phyloP scores from a whole-genome alignment of 352 stramenopile species.

The Pythium aphanidermatum region DNA sequence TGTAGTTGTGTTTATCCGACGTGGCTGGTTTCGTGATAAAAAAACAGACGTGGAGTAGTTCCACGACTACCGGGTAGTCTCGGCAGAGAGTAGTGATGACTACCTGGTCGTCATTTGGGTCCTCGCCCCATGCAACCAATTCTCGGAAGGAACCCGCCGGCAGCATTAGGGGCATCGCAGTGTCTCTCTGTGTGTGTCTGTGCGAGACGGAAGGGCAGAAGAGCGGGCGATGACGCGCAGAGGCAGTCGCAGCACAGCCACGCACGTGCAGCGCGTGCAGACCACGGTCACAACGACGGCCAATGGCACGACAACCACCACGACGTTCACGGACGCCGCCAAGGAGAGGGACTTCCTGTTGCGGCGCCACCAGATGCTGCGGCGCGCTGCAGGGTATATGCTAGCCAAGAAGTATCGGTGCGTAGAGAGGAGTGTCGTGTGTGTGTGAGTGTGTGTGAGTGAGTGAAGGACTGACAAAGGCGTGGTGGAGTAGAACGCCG shows the following conservation, averaged over 20 bases:
- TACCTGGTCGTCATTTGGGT: slow-evolving; percentile 8
- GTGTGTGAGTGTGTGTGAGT: not conserved
- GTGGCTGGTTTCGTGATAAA: no score
- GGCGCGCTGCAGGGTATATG: slow-evolving; percentile 62
- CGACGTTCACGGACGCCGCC: slow-evolving; percentile 14
- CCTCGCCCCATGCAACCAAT: not conserved
- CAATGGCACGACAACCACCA: not conserved
- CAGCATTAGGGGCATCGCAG: not conserved
- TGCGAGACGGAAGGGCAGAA: not conserved
- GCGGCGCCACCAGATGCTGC: slow-evolving; percentile 53
- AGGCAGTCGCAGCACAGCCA: slow-evolving; percentile 36
- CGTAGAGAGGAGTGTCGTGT: slow-evolving; percentile 16
- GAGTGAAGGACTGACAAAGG: not conserved
- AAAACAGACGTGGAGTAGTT: no score
- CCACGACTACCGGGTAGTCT: no score
- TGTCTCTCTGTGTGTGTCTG: slow-evolving; percentile 1
- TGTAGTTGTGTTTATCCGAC: no score
- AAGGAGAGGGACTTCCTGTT: slow-evolving; percentile 46
- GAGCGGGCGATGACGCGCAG: slow-evolving; percentile 41
- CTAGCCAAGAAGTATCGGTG: slow-evolving; percentile 69
- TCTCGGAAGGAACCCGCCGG: slow-evolving; percentile 15
- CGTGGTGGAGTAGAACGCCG: no score
- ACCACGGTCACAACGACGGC: not conserved
- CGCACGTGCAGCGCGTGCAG: slow-evolving; percentile 40
- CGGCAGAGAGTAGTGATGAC: slow-evolving; percentile 6